Conservation (phyloP, 2,329 filamentous ascomycete species). For the Anisogramma anomala region DNA sequence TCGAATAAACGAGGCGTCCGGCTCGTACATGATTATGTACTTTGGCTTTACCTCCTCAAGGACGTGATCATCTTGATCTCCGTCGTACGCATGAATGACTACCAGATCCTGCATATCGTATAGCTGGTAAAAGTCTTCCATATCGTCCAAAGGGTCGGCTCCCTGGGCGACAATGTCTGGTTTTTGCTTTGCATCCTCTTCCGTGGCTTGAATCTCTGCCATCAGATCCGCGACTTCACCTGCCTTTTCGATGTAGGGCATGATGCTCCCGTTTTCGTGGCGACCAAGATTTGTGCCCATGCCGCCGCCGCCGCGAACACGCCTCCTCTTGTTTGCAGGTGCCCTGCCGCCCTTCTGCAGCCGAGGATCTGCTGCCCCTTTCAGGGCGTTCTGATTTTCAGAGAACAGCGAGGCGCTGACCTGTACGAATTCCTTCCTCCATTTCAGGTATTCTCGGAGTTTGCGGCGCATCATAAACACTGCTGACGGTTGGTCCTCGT, state of each 20-base stretch:
- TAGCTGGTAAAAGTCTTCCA: conserved; percentile 84
- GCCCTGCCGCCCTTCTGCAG: conserved; percentile 47
- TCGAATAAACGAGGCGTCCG: conserved; percentile 86
- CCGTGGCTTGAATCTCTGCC: conserved; percentile 71
- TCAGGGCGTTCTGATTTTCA: conserved; percentile 68
- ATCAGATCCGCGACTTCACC: conserved; percentile 72
- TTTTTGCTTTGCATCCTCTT: conserved; percentile 64
- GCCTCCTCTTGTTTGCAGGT: conserved; percentile 74
- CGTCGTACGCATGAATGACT: conserved; percentile 85
- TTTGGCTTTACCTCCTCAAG: conserved; percentile 86
- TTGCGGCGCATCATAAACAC: conserved; percentile 83
- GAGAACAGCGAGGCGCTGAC: conserved; percentile 69
- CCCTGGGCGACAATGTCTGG: conserved; percentile 48
- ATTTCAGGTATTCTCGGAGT: conserved; percentile 73
- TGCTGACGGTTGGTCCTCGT: conserved; percentile 56
- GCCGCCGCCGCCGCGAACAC: conserved; percentile 67
- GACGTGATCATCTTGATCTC: conserved; percentile 92
- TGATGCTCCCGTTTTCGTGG: conserved; percentile 61
- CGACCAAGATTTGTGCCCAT: conserved; percentile 47
- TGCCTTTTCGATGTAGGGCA: conserved; percentile 71
- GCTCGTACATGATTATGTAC: conserved; percentile 98
- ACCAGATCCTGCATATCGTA: conserved; percentile 86
- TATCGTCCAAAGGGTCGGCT: conserved; percentile 72
- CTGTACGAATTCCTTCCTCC: conserved; percentile 82
- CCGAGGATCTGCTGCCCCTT: conserved; percentile 50